Percentiles rank a stretch among this genome's conserved stretches.
phyloP scores from a whole-genome alignment of 2,329 filamentous ascomycete species.

The Pseudodiploospora longispora region DNA sequence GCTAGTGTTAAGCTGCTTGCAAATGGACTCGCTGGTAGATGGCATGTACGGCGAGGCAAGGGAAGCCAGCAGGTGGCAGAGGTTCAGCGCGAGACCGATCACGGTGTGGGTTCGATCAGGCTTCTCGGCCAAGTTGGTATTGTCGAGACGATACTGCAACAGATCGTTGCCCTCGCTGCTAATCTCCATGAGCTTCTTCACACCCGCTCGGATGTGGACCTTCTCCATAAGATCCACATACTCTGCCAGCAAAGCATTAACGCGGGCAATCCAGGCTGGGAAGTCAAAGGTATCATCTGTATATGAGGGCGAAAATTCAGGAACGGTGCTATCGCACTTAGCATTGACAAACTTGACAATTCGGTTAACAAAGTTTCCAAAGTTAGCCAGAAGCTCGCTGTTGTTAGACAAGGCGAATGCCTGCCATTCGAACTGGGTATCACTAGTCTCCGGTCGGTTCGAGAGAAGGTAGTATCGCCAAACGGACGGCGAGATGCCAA shows the following conservation, averaged over 20 bases:
- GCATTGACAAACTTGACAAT: conserved; percentile 69
- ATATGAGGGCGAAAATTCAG: conserved; percentile 49
- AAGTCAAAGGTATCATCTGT: conserved; percentile 45
- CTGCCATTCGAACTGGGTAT: conserved; percentile 85
- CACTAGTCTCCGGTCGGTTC: conserved; percentile 74
- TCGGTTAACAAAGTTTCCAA: conserved; percentile 68
- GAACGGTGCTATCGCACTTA: conserved; percentile 64
- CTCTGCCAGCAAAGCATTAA: conserved; percentile 54
- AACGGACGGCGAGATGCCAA: conserved; percentile 76
- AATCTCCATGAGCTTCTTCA: conserved; percentile 58
- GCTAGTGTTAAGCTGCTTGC: conserved; percentile 59
- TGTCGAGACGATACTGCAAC: conserved; percentile 46
- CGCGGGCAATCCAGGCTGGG: conserved; percentile 12
- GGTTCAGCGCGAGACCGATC: conserved; percentile 76
- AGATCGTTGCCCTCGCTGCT: conserved; percentile 48
- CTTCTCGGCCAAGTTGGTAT: conserved; percentile 45
- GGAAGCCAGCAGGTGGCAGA: conserved; percentile 72
- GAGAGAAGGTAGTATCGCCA: conserved; percentile 90
- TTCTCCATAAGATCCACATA: conserved; percentile 63
- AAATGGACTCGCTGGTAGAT: conserved; percentile 65
- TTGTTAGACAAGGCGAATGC: conserved; percentile 81
- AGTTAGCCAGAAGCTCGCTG: conserved; percentile 71
- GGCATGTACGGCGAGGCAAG: conserved; percentile 82
- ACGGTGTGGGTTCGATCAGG: conserved; percentile 47
- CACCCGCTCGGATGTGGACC: conserved; percentile 60